Conservation (phyloP, 805 yeast genomes). For the Hermanozyma aechmeae region DNA sequence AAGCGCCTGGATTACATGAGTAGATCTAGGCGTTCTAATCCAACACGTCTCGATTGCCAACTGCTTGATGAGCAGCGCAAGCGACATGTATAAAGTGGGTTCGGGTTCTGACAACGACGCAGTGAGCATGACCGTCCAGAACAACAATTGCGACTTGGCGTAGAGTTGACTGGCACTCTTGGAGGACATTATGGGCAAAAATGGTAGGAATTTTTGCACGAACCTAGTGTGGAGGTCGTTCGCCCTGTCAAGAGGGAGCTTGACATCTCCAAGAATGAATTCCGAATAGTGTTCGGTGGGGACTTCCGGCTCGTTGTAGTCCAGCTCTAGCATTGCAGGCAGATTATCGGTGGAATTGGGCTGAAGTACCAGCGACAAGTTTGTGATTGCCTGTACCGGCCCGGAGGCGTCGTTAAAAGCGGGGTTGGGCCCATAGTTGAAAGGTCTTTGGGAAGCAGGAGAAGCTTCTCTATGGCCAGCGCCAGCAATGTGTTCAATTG, state of each 20-base stretch:
- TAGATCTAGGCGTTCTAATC: slow-evolving; percentile 87
- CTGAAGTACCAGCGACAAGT: slow-evolving; percentile 13
- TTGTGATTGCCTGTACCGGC: slow-evolving; percentile 6
- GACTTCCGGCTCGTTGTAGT: not conserved
- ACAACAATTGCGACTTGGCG: slow-evolving; percentile 72
- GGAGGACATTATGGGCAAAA: slow-evolving; percentile 69
- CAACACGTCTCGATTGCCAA: slow-evolving; percentile 88
- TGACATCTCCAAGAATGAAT: slow-evolving; percentile 70
- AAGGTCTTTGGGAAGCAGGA: slow-evolving; percentile 1
- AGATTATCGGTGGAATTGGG: slow-evolving; percentile 21
- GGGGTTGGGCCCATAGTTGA: slow-evolving; percentile 1
- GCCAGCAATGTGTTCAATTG: slow-evolving; percentile 10
- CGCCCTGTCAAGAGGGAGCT: slow-evolving; percentile 58
- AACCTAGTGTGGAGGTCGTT: slow-evolving; percentile 63
- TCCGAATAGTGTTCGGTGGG: slow-evolving; percentile 29
- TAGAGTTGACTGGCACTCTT: slow-evolving; percentile 66
- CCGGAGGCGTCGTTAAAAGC: slow-evolving; percentile 6
- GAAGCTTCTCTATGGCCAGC: too few species aligned
- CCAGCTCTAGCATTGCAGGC: slow-evolving; percentile 8
- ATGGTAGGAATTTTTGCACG: slow-evolving; percentile 59
- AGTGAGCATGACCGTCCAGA: slow-evolving; percentile 86
- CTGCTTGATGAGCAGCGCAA: slow-evolving; percentile 73
- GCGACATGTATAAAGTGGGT: slow-evolving; percentile 66
- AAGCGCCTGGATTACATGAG: slow-evolving; percentile 87
- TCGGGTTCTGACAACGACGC: slow-evolving; percentile 84